Base-by-base conservation (phyloP, 2,329 filamentous ascomycete species). In the Phymatotrichopsis omnivora region DNA sequence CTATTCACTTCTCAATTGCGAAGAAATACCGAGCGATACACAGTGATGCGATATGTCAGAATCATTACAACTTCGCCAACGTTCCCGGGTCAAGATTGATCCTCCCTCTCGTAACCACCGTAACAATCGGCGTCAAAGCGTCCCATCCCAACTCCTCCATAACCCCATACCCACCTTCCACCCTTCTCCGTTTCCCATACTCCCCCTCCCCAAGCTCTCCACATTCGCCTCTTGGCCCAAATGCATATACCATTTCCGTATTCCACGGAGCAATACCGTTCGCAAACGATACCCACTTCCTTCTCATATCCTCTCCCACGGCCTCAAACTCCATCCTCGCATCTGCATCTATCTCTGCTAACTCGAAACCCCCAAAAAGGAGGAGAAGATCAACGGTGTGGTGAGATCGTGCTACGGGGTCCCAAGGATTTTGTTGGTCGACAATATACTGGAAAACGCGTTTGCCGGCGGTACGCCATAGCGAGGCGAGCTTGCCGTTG, bases 381-480 rank as follows among this genome's bases (percentile, higher is more conserved):
- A 68, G 63, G 2, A 70, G 45, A 3, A 71, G 55, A 50, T 71
- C 68, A 2, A 71, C 64, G 0, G 65, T 68, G 46, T 71, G 68
- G 29, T 71, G 68, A 2, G 68, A 60, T 0, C 68, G 61, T 7
- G 63, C 66, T 0, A 67, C 70, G 0, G 62, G 42, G 38, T 71
- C 68, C 65, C 65, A 70, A 4, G 68, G 68, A 27, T 71, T 71
- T 0, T 59, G 36, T 42, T 71, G 64, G 29, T 71, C 68, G 1
- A 70, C 51, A 0, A 68, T 51, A 28, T 67, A 71, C 24, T 60
- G 60, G 47, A 63, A 70, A 1, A 61, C 62, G 7, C 44, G 35
- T 23, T 59, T 62, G 7, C 58, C 57, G 4, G 10, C 6, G 11
- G 12, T 7, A 7, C 12, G 6, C 16, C 20, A 7, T 8, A 19